phyloP scores from a whole-genome alignment of 2,329 filamentous ascomycete genomes.

The Venturia carpophila region DNA sequence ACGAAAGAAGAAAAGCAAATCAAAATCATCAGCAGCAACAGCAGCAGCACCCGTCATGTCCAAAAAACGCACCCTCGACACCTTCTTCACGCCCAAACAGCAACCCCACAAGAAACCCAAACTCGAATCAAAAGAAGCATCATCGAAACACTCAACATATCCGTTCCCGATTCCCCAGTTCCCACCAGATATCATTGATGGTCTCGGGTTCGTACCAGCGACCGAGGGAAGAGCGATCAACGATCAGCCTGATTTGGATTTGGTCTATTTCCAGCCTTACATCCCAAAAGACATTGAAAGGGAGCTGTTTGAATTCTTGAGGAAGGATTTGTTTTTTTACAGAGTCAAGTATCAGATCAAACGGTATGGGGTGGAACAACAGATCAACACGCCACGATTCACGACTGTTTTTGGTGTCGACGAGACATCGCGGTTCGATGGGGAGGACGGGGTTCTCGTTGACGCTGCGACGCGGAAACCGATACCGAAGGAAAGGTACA shows the following conservation, averaged over 20 bases:
- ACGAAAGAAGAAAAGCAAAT: background rate
- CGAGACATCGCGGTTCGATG: constrained; percentile 54
- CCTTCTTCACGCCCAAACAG: constrained; percentile 53
- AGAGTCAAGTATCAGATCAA: constrained; percentile 66
- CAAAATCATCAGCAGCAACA: constrained; percentile 1
- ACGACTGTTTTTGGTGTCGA: constrained; percentile 55
- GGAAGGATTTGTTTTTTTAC: constrained; percentile 66
- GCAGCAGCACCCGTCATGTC: constrained; percentile 18
- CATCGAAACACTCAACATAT: constrained; percentile 43
- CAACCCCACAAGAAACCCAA: constrained; percentile 35
- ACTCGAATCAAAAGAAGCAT: constrained; percentile 25
- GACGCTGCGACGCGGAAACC: constrained; percentile 37
- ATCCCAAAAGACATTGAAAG: constrained; percentile 50
- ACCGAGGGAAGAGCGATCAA: constrained; percentile 49
- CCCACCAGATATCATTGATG: constrained; percentile 36
- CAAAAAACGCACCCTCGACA: constrained; percentile 58
- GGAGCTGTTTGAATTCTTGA: constrained; percentile 62
- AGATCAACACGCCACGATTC: constrained; percentile 55
- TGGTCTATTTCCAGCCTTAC: constrained; percentile 70
- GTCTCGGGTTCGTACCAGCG: constrained; percentile 33
- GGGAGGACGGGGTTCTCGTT: constrained; percentile 28
- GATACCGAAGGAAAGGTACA: constrained; percentile 43
- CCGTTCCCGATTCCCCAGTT: constrained; percentile 46
- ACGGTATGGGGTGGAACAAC: constrained; percentile 53
- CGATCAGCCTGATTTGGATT: constrained; percentile 61